Evolutionary conservation across 2,329 filamentous ascomycete genomes (phyloP).

Genomic region (Diaporthe destruens): DNA sequence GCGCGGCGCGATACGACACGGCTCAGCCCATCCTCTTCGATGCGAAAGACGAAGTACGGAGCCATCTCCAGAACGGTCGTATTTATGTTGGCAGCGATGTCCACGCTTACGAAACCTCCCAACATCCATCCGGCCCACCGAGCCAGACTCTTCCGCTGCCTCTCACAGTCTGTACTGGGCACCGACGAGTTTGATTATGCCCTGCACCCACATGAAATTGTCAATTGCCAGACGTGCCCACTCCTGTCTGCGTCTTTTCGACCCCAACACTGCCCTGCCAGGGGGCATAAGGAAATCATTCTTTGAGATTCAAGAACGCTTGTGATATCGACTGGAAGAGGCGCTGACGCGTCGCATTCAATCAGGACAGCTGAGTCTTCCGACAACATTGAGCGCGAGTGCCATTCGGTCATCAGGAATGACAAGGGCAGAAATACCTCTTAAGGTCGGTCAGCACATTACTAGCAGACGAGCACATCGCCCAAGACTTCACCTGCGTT

Average conservation of each 20-base stretch:
- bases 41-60: background rate
- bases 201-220: background rate
- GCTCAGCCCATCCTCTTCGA: constrained; percentile 1
- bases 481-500: constrained; percentile 26
- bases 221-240: background rate
- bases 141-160: background rate
- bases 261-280: background rate
- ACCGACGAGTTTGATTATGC: background rate
- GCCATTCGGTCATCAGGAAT: constrained; percentile 40
- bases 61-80: background rate
- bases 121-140: background rate
- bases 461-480: constrained; percentile 21
- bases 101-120: background rate
- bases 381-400: constrained; percentile 32
- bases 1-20: constrained; percentile 7
- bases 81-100: background rate
- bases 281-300: background rate
- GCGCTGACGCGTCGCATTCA: constrained; percentile 38
- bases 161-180: background rate
- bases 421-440: constrained; percentile 42
- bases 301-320: background rate
- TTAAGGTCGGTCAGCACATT: constrained; percentile 41
- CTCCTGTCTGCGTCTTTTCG: background rate
- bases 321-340: background rate
- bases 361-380: constrained; percentile 31